Evolutionary conservation across 2,329 filamentous ascomycete species (phyloP).

Genomic region (Beauveria sp.): DNA sequence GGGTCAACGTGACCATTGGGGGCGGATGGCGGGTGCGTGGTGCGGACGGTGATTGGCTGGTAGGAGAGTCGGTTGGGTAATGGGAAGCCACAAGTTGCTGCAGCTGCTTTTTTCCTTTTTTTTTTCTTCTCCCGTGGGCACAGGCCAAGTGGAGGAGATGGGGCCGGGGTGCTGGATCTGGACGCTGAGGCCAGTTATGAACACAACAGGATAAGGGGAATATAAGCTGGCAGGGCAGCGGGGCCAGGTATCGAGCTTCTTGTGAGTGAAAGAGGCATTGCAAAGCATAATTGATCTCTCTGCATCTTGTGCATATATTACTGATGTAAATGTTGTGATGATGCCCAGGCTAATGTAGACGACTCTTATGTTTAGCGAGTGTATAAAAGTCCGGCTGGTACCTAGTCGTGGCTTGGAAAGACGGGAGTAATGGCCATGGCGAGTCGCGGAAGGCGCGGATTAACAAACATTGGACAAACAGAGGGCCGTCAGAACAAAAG

Average conservation of each 20-base stretch:
- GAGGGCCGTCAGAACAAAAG: background rate
- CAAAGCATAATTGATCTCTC: no score
- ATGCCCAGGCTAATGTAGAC: no score
- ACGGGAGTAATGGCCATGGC: background rate
- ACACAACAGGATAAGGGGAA: no score
- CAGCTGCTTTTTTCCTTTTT: background rate
- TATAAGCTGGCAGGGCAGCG: no score
- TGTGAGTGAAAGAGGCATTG: no score
- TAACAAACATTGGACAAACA: background rate
- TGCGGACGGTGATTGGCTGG: slow-evolving; percentile 2
- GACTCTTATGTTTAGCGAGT: no score
- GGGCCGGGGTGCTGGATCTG: no score
- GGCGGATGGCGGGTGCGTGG: background rate
- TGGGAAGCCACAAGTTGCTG: background rate
- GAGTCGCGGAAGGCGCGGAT: background rate
- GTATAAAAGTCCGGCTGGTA: no score
- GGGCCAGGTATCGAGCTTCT: no score
- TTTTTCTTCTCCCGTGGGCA: background rate
- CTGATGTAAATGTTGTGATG: no score
- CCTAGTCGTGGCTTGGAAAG: background rate
- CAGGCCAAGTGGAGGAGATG: no score
- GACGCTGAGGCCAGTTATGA: background rate
- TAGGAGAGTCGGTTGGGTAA: slow-evolving; percentile 6
- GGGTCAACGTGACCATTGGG: slow-evolving; percentile 6
- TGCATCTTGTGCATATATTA: no score